These are phyloP conservation scores for Turritis glabra DNA, from an alignment of 345 rosid species.

Conservation along the genomic window DNA sequence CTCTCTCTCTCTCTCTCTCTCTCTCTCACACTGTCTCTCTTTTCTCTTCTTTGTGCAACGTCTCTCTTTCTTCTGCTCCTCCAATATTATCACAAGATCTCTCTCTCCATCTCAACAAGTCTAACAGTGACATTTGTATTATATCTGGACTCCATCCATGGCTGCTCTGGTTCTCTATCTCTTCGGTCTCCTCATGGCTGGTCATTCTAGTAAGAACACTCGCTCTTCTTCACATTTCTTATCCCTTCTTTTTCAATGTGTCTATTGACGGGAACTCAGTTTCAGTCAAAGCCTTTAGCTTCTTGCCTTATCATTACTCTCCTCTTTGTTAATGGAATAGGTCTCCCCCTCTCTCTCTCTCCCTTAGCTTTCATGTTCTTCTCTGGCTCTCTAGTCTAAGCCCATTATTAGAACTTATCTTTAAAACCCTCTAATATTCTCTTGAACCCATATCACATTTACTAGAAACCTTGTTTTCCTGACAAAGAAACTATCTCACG, in stretches of 20 bases:
- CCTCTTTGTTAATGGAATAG: not conserved
- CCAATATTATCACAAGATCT: not conserved
- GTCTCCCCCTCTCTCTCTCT: not conserved
- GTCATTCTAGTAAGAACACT: constrained; percentile 49
- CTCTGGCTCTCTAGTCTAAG: not conserved
- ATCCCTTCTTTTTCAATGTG: not conserved
- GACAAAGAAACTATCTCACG: not conserved
- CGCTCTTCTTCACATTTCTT: not conserved
- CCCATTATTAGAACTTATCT: too few species aligned
- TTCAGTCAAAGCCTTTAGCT: not conserved
- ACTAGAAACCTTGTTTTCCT: not conserved
- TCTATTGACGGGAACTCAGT: not conserved
- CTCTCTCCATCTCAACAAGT: not conserved
- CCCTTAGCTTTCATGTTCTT: not conserved
- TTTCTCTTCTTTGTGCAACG: too few species aligned
- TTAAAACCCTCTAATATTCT: too few species aligned
- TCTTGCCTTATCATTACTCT: not conserved
- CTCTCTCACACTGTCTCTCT: too few species aligned
- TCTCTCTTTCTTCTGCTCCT: not conserved
- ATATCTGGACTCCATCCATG: constrained; percentile 36
- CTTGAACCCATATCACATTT: not conserved
- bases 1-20: not conserved
- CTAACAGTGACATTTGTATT: constrained; percentile 15
- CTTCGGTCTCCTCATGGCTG: constrained; percentile 54
- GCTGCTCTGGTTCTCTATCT: constrained; percentile 45